These are phyloP conservation scores for Grammothele lineata DNA, from an alignment of 768 basidiomycete species.

Conservation along the genomic window DNA sequence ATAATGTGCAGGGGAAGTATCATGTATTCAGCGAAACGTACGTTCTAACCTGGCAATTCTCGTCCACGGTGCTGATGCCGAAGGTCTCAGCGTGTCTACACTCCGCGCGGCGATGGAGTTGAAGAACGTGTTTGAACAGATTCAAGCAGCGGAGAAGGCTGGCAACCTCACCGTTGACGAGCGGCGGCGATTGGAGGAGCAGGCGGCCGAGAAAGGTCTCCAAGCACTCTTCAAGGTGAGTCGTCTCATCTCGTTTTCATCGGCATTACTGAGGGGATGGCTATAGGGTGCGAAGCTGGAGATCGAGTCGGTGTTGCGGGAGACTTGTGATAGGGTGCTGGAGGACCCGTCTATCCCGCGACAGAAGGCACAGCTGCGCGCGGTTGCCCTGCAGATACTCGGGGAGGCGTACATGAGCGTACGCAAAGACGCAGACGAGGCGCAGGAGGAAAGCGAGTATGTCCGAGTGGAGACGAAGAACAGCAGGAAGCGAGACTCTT, in stretches of 20 bases:
- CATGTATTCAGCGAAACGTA: conserved; percentile 93
- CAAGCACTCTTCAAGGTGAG: conserved; percentile 86
- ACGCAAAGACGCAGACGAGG: conserved; percentile 51
- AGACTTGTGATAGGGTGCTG: conserved; percentile 81
- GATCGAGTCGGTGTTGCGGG: conserved; percentile 83
- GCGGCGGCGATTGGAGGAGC: conserved; percentile 79
- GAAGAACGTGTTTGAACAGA: conserved; percentile 87
- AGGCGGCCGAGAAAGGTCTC: conserved; percentile 89
- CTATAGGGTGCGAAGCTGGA: conserved; percentile 84
- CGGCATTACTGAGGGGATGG: background rate
- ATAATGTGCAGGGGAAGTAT: conserved; percentile 89
- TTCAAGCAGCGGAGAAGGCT: conserved; percentile 84
- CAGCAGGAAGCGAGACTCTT: conserved; percentile 44
- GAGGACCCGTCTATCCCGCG: conserved; percentile 49
- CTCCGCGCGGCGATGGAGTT: conserved; percentile 84
- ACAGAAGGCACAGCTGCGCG: conserved; percentile 64
- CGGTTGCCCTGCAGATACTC: conserved; percentile 77
- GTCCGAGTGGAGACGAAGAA: conserved; percentile 75
- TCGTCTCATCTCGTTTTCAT: background rate
- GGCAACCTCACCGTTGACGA: conserved; percentile 78
- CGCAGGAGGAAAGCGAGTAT: conserved; percentile 68
- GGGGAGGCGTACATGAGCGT: conserved; percentile 76
- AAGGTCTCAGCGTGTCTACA: conserved; percentile 63
- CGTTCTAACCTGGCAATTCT: conserved; percentile 27
- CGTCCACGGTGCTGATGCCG: background rate